Evolutionary conservation across 345 rosid species (phyloP), one percentile per base, ranked within the genome.

Genomic region (Erysimum cheiranthoides): DNA sequence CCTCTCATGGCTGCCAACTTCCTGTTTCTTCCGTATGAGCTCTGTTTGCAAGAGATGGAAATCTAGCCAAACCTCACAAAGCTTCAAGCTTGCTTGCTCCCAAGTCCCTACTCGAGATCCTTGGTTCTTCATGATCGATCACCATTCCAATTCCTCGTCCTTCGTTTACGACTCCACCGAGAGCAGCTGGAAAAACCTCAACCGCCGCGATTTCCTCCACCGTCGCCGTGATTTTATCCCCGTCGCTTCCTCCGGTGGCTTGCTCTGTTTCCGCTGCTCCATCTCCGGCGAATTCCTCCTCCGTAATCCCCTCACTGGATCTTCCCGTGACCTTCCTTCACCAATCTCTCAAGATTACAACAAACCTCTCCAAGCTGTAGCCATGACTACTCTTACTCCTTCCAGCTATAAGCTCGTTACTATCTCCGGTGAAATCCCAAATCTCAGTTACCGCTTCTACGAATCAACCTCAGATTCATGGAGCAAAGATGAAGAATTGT

Each of bases 11-110:
- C 85, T 93, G 32, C 98, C 98, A 13, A 74, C 97, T 21, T 86
- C 97, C 4, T 54, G 82, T 16, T 89, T 86, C 79, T 85, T 85
- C 80, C 88, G 93, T 49, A 58, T 85, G 63, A 67, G 62, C 66
- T 91, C 93, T 3, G 96, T 93, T 62, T 89, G 92, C 96, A 91
- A 88, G 88, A 83, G 98, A 78, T 93, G 97, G 97, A 89, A 84
- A 78, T 82, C 88, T 8, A 82, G 78, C 56, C 71, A 89, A 45
- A 58, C 75, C 64, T 93, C 98, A 2, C 61, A 82, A 47, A 88
- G 93, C 79, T 93, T 93, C 85, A 88, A 81, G 78, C 84, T 88
- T 27, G 92, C 98, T 31, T 93, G 98, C 85, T 85, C 92, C 0
- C 82, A 78, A 31, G 61, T 93, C 80, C 89, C 84, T 65, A 60